phyloP scores from a whole-genome alignment of 345 rosid species.

The Heritiera fomes region DNA sequence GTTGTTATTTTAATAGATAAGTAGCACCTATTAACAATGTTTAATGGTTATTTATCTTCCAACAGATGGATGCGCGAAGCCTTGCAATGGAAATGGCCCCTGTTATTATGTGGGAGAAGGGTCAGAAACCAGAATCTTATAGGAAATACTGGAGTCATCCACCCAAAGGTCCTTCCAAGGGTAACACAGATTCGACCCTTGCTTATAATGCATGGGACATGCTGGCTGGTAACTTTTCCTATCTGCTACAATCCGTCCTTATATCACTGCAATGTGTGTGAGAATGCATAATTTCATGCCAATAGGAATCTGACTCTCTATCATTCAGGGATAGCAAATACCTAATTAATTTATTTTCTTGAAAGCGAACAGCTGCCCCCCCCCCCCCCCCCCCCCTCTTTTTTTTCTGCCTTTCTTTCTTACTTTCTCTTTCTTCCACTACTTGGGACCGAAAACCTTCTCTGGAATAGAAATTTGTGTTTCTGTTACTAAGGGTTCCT shows the following conservation, averaged over 20 bases:
- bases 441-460: background rate
- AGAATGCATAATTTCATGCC: background rate
- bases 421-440: background rate
- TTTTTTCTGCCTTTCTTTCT: background rate
- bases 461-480: background rate
- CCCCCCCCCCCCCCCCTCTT: background rate
- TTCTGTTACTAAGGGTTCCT: background rate
- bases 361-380: background rate
- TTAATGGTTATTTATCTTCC: constrained; percentile 17
- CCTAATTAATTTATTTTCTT: background rate
- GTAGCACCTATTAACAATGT: constrained; percentile 4
- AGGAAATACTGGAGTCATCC: constrained; percentile 69
- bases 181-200: constrained; percentile 44
- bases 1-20: background rate
- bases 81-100: constrained; percentile 91
- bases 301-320: background rate
- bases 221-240: constrained; percentile 63
- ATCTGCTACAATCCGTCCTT: background rate
- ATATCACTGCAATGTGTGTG: background rate
- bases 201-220: constrained; percentile 72
- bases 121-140: constrained; percentile 60
- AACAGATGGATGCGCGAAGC: constrained; percentile 87
- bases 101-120: constrained; percentile 84
- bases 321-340: background rate
- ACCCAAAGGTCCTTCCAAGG: constrained; percentile 49